A percentile compares a stretch with the other conserved stretches of the same genome.
phyloP scores from a whole-genome alignment of 495 filamentous ascomycete genomes.

The Xylaria acuta region DNA sequence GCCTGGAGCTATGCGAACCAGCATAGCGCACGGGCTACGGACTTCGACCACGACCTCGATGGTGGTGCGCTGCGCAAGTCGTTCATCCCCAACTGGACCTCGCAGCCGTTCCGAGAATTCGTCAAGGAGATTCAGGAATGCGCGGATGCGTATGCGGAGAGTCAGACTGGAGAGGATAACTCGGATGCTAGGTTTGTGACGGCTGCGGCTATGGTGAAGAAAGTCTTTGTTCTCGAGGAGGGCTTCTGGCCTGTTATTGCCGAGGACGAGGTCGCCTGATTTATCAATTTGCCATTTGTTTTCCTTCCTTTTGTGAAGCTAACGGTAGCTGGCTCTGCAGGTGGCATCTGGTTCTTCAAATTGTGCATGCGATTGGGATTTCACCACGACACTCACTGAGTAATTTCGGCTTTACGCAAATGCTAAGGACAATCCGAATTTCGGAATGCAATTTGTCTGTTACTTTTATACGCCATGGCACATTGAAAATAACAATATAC shows the following conservation, averaged over 20 bases:
- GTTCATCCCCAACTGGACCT: conserved; percentile 74
- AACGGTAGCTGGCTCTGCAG: neutral
- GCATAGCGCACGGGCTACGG: conserved; percentile 10
- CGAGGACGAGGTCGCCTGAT: neutral
- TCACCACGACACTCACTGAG: neutral
- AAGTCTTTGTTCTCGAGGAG: conserved; percentile 61
- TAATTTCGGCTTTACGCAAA: neutral
- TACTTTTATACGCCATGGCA: neutral
- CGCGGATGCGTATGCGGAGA: conserved; percentile 44
- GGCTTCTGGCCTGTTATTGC: conserved; percentile 54
- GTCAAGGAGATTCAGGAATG: conserved; percentile 58
- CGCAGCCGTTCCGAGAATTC: conserved; percentile 62
- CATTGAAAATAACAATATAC: neutral
- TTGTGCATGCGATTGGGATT: neutral
- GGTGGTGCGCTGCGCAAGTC: conserved; percentile 65
- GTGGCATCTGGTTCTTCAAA: neutral
- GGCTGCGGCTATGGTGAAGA: conserved; percentile 58
- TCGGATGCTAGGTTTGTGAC: conserved; percentile 43
- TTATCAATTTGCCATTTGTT: neutral
- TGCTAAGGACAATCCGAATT: neutral
- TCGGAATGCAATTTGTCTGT: neutral
- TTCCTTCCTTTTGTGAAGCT: neutral
- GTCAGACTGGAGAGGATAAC: conserved; percentile 26
- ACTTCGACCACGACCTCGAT: conserved; percentile 54
- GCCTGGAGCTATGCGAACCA: conserved; percentile 64